Percentiles rank a stretch among this genome's conserved stretches.
These are phyloP conservation scores for Backusella parvicylindrica DNA, from an alignment of 192 early-diverging fungal species.

Conservation along the genomic window DNA sequence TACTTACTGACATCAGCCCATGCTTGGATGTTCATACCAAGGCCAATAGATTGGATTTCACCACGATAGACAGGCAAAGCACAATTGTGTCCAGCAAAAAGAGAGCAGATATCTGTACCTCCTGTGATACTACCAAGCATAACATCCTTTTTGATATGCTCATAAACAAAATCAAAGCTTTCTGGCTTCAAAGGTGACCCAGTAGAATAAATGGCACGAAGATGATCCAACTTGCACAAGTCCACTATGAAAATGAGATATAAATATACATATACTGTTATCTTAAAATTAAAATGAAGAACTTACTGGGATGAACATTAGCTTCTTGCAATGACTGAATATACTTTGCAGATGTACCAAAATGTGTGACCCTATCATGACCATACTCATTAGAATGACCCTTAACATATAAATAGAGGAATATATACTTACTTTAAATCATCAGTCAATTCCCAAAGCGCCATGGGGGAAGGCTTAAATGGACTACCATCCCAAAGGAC, in stretches of 20 bases:
- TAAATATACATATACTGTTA: background rate
- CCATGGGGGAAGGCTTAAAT: slow-evolving; percentile 74
- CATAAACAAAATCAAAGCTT: slow-evolving; percentile 90
- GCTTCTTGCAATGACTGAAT: slow-evolving; percentile 85
- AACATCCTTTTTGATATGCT: slow-evolving; percentile 78
- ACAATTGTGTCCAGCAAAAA: slow-evolving; percentile 91
- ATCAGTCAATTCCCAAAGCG: slow-evolving; percentile 80
- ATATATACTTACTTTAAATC: slow-evolving; percentile 40
- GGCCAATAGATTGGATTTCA: slow-evolving; percentile 87
- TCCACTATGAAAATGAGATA: slow-evolving; percentile 22
- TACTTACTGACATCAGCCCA: slow-evolving; percentile 65
- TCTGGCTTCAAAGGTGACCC: slow-evolving; percentile 93
- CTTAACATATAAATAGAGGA: background rate
- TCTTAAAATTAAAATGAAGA: background rate
- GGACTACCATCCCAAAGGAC: slow-evolving; percentile 94
- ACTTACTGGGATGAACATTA: slow-evolving; percentile 54
- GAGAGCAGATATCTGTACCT: slow-evolving; percentile 95
- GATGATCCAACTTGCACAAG: slow-evolving; percentile 53
- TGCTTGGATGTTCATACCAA: slow-evolving; percentile 95
- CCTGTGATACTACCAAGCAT: slow-evolving; percentile 94
- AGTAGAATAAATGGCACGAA: slow-evolving; percentile 87
- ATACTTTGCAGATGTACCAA: slow-evolving; percentile 96
- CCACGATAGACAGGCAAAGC: slow-evolving; percentile 91
- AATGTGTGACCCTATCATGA: slow-evolving; percentile 68
- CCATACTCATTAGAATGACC: background rate